These are phyloP conservation scores for Thermoascus crustaceus DNA, from an alignment of 2,329 filamentous ascomycete genomes.

Conservation along the genomic window DNA sequence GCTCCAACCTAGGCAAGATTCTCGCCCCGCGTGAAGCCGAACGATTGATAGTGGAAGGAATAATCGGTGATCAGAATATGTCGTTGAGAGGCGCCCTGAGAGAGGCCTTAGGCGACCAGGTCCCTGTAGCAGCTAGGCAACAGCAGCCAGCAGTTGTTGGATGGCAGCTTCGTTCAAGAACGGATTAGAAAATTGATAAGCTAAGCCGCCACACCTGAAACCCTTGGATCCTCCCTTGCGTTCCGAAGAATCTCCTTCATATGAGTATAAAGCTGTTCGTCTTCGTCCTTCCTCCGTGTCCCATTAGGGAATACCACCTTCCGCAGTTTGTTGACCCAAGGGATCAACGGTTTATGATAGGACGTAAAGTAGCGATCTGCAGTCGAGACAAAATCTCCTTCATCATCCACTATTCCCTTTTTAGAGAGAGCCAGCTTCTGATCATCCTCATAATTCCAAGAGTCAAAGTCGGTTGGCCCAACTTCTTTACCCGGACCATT, in stretches of 20 bases:
- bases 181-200: no score
- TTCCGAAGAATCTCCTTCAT: slow-evolving; percentile 6
- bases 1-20: no score
- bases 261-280: slow-evolving; percentile 11
- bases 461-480: slow-evolving; percentile 6
- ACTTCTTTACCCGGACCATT: slow-evolving; percentile 9
- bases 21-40: no score
- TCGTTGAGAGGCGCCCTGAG: no score
- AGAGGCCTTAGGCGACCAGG: no score
- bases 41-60: no score
- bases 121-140: no score
- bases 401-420: slow-evolving; percentile 14
- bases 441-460: slow-evolving; percentile 30
- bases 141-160: no score
- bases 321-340: slow-evolving; percentile 32
- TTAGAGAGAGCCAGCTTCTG: slow-evolving; percentile 19
- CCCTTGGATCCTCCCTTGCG: not conserved
- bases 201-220: not conserved
- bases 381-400: slow-evolving; percentile 23
- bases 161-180: no score
- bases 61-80: no score
- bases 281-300: slow-evolving; percentile 15
- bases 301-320: slow-evolving; percentile 27
- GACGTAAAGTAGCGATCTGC: slow-evolving; percentile 23
- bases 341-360: slow-evolving; percentile 31